A percentile compares a stretch with the other conserved stretches of the same genome.
phyloP scores from a whole-genome alignment of 2,329 filamentous ascomycete species.

The Trichoderma citrinoviride region DNA sequence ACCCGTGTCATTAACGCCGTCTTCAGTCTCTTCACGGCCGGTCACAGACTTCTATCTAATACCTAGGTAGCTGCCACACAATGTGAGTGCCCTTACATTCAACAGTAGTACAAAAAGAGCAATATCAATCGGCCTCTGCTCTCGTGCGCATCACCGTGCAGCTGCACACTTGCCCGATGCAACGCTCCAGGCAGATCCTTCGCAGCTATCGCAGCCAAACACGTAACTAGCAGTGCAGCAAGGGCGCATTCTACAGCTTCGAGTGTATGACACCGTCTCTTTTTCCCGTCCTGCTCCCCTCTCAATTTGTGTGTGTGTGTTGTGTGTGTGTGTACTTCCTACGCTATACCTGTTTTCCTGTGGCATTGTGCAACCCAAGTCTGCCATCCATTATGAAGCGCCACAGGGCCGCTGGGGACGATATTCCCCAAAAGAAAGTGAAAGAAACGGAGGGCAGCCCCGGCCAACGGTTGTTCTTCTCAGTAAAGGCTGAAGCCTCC shows the following conservation, averaged over 20 bases:
- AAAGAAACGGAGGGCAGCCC: background rate
- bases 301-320: background rate
- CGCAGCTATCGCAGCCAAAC: background rate
- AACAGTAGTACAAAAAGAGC: background rate
- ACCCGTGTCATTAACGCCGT: too few species aligned
- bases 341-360: too few species aligned
- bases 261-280: too few species aligned
- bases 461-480: background rate
- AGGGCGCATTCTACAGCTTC: too few species aligned
- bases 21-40: too few species aligned
- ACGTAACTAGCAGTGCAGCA: background rate
- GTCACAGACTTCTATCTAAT: background rate
- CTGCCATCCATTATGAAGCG: background rate
- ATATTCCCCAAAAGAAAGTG: background rate
- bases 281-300: too few species aligned
- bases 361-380: too few species aligned
- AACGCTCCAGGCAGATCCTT: background rate
- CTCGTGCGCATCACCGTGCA: background rate
- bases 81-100: too few species aligned
- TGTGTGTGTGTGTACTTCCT: background rate
- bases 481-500: background rate
- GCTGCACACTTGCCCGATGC: background rate
- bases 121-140: background rate
- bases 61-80: background rate
- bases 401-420: background rate